Base-by-base conservation (phyloP, 2,329 filamentous ascomycete genomes). In the Pezicula carpinea region DNA sequence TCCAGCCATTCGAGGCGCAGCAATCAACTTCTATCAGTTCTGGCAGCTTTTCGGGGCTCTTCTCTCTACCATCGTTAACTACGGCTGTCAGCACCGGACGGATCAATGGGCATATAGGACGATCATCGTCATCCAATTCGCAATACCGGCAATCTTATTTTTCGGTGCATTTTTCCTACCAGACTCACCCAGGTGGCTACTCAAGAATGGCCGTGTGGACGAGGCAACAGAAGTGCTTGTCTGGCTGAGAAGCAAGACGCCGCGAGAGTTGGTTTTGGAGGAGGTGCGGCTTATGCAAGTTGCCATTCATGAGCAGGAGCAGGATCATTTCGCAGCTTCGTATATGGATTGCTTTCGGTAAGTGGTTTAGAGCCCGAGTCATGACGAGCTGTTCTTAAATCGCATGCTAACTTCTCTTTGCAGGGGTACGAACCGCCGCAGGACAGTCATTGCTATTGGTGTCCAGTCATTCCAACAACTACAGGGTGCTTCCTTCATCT, bases 121-220 rank as follows among this genome's bases (percentile, higher is more conserved):
- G 15, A 48, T 51, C 7, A 50, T 55, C 11, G 41, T 54, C 29
- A 22, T 54, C 33, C 53, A 56, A 43, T 47, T 54, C 38, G 46
- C 48, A 10, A 48, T 53, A 15, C 53, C 73, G 0, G 67, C 72
- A 19, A 67, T 63, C 38, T 51, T 74, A 11, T 68, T 71, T 0
- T 67, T 68, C 1, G 65, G 64, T 31, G 58, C 69, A 0, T 23
- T 43, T 14, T 79, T 84, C 65, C 82, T 87, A 61, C 85, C 83
- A 0, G 85, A 89, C 53, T 84, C 80, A 0, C 84, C 82, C 0
- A 71, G 83, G 1, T 85, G 79, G 76, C 73, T 88, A 0, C 75
- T 79, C 53, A 87, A 87, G 52, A 76, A 76, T 5, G 83, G 80
- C 0, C 75, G 83, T 0, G 72, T 82, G 31, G 76, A 86, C 0